Evolutionary conservation across 1,284 basidiomycete species (phyloP), one percentile per base, ranked within the genome.

Genomic region (Cryptococcus sp.): DNA sequence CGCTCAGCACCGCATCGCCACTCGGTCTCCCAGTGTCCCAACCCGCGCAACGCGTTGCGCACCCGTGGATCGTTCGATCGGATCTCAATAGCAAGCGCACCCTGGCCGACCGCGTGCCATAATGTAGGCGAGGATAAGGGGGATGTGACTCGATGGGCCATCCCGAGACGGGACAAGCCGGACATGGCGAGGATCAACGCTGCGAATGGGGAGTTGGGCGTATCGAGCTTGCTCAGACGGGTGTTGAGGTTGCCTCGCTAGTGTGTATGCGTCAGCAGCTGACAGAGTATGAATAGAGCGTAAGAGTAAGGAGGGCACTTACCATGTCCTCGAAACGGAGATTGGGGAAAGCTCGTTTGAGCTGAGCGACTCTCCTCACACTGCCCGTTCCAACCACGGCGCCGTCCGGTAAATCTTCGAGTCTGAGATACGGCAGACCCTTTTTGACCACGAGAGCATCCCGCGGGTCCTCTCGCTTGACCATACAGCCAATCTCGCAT

Each of bases 131-230:
- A 85, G 5, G 78, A 78, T 62, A 98, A 79, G 71, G 91, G 87
- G 41, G 85, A 79, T 1, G 93, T 92, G 68, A 93, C 86, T 57
- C 95, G 88, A 69, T 86, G 77, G n/a, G 82, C 83, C 80, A 89
- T 83, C 45, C 86, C 87, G 40, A 93, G 79, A 25, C 95, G 90
- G n/a, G 90, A 83, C 55, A 99, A 83, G 17, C 96, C 96, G 3
- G 95, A 92, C 67, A 90, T 90, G 20, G 96, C 96, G 60, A 99
- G 89, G 75, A 99, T 88, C 60, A 99, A 82, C 1, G 93, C 95
- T 27, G 89, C 84, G 78, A 89, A 98, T 19, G 88, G 88, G n/a
- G 89, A 86, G 53, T 85, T 83, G 10, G 87, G 85, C 3, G 87
- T 88, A 77, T 99, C 96, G 48, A 99, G 86, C 80, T 99, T 99